Conservation (phyloP, 2,329 filamentous ascomycete genomes). For the Pseudopyrenochaeta lycopersici region DNA sequence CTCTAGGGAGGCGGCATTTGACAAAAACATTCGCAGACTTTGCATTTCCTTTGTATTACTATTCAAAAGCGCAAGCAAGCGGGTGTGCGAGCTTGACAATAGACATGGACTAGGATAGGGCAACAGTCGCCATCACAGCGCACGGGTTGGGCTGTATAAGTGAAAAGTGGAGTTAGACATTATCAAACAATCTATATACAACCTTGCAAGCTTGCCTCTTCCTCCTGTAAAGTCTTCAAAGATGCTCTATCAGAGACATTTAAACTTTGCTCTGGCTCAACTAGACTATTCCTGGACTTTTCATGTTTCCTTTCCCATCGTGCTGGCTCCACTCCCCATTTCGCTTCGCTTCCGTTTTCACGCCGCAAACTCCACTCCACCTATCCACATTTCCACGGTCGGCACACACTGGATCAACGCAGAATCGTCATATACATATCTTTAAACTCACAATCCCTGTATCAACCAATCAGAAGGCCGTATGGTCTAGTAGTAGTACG, state of each 20-base stretch:
- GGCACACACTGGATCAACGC: not conserved
- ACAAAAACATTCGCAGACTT: not conserved
- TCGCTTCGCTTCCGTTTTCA: not conserved
- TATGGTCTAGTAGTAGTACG: constrained; percentile 37
- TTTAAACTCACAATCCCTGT: not conserved
- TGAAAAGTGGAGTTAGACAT: not conserved
- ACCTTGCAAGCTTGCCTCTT: not conserved
- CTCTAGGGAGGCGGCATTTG: not conserved
- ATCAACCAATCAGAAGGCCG: constrained; percentile 18
- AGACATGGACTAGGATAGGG: constrained; percentile 8
- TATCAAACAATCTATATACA: not conserved
- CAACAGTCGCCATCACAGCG: constrained; percentile 19
- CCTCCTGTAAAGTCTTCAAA: no score
- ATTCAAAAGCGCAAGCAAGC: constrained; percentile 22
- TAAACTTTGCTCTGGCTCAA: no score
- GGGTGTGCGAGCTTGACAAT: not conserved
- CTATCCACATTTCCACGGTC: not conserved
- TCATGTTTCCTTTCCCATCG: no score
- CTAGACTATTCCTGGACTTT: no score
- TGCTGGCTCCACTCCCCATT: no score
- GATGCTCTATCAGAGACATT: no score
- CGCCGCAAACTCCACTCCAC: no score
- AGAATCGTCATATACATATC: not conserved
- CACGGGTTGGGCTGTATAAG: constrained; percentile 31
- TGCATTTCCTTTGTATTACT: constrained; percentile 26